A percentile compares a stretch with the other conserved stretches of the same genome.
Conservation (phyloP, 2,329 filamentous ascomycete species). For the Trichoderma sp. region DNA sequence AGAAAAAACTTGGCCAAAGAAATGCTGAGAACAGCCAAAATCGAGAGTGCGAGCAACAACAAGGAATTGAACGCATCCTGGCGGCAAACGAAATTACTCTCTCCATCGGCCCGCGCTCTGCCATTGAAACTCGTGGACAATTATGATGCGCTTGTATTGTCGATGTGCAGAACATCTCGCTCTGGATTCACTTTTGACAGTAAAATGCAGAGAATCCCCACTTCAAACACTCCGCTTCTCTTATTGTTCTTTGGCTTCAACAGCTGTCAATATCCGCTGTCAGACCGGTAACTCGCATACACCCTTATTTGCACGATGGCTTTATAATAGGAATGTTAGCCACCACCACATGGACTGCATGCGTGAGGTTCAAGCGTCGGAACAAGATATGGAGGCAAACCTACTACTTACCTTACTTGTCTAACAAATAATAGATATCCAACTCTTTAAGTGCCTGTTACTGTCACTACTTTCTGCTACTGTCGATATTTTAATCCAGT, state of each 20-base stretch:
- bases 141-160: not conserved
- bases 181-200: not conserved
- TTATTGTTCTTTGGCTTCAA: not conserved
- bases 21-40: not conserved
- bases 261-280: not conserved
- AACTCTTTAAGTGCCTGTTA: not conserved
- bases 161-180: not conserved
- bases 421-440: not conserved
- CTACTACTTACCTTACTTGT: not conserved
- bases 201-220: not conserved
- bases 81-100: no score
- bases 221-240: not conserved
- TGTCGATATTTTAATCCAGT: no score
- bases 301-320: not conserved
- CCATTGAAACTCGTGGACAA: not conserved
- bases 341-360: no score
- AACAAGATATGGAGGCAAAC: no score
- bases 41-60: not conserved
- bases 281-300: not conserved
- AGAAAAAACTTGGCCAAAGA: not conserved
- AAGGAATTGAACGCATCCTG: not conserved
- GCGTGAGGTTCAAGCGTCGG: not conserved
- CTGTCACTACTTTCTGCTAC: no score
- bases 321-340: not conserved
- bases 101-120: not conserved